phyloP scores from a whole-genome alignment of 306 rosid genomes.

The Adenanthera pavonina region DNA sequence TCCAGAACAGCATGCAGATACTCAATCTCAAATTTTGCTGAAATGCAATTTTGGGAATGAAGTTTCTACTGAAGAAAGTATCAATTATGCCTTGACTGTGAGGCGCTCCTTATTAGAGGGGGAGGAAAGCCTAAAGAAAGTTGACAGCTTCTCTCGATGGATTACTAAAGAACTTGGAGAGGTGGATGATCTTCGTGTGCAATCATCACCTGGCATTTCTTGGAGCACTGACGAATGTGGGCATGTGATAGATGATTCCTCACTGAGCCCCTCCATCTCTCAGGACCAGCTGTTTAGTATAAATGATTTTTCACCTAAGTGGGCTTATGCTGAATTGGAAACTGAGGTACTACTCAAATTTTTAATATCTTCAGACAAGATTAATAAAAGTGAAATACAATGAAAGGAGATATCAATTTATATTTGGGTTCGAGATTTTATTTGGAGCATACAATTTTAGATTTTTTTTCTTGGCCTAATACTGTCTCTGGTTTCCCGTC shows the following conservation, averaged over 20 bases:
- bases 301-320: constrained; percentile 76
- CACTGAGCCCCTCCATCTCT: constrained; percentile 80
- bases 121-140: constrained; percentile 78
- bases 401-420: constrained; percentile 16
- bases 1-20: constrained; percentile 48
- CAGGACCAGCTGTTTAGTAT: constrained; percentile 87
- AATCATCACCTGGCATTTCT: constrained; percentile 74
- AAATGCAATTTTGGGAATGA: constrained; percentile 51
- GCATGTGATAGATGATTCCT: constrained; percentile 67
- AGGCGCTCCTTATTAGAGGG: constrained; percentile 59
- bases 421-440: constrained; percentile 7
- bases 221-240: constrained; percentile 80
- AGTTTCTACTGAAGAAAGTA: constrained; percentile 53
- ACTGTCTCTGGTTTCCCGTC: neutral
- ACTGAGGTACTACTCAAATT: constrained; percentile 63
- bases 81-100: constrained; percentile 53
- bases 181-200: constrained; percentile 77
- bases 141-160: constrained; percentile 94
- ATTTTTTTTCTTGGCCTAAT: constrained; percentile 16
- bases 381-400: constrained; percentile 21
- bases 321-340: constrained; percentile 69
- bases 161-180: constrained; percentile 73
- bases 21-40: constrained; percentile 44
- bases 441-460: constrained; percentile 32
- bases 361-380: constrained; percentile 1